phyloP scores from a whole-genome alignment of 805 yeast species.

The Candida tammaniensis region DNA sequence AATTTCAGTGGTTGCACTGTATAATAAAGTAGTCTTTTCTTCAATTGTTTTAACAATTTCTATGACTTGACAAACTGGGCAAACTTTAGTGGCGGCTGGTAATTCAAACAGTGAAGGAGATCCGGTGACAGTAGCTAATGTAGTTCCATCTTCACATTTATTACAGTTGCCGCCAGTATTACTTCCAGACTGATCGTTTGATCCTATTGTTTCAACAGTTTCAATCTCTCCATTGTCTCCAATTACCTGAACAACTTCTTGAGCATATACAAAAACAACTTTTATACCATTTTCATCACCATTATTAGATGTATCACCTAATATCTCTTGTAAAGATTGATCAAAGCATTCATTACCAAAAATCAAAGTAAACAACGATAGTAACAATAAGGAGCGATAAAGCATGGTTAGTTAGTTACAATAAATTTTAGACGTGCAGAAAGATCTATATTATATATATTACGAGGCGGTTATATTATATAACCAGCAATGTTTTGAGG shows the following conservation, averaged over 20 bases:
- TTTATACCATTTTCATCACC: conserved; percentile 20
- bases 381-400: not conserved
- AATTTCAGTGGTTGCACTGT: conserved; percentile 20
- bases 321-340: conserved; percentile 1
- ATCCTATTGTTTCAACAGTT: too few species aligned
- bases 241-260: conserved; percentile 3
- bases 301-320: conserved; percentile 1
- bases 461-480: too few species aligned
- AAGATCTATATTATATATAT: too few species aligned
- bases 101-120: conserved; percentile 10
- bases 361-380: conserved; percentile 1
- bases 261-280: conserved; percentile 25
- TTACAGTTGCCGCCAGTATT: too few species aligned
- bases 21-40: conserved; percentile 25
- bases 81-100: conserved; percentile 1
- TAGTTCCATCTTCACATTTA: not conserved
- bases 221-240: conserved; percentile 9
- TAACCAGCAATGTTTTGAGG: too few species aligned
- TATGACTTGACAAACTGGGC: conserved; percentile 5
- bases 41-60: conserved; percentile 3
- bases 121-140: conserved; percentile 20
- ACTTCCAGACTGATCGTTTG: too few species aligned
- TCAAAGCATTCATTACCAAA: conserved; percentile 5
- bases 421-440: too few species aligned
- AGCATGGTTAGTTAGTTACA: too few species aligned